Evolutionary conservation across 805 yeast genomes (phyloP).

Genomic region (Danielia oregonensis): DNA sequence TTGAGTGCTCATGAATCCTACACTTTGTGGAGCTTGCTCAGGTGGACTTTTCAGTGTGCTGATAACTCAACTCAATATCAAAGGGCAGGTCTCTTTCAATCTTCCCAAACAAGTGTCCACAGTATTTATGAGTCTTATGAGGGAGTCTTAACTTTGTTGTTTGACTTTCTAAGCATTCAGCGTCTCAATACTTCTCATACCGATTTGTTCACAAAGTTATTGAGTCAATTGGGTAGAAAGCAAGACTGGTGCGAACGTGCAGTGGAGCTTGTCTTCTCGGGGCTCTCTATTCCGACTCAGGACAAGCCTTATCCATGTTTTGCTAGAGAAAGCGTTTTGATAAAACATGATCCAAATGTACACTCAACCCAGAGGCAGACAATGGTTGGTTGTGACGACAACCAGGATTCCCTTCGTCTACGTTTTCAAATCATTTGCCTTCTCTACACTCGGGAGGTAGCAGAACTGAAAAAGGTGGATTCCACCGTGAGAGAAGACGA

Average conservation of each 20-base stretch:
- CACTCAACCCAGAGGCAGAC: conserved; percentile 10
- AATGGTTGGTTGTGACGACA: conserved; percentile 17
- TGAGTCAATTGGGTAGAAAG: conserved; percentile 20
- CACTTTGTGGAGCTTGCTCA: conserved; percentile 28
- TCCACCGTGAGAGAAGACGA: neutral
- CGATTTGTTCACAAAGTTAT: conserved; percentile 8
- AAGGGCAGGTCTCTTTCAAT: conserved; percentile 14
- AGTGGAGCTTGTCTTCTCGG: conserved; percentile 26
- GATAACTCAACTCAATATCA: conserved; percentile 22
- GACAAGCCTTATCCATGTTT: conserved; percentile 23
- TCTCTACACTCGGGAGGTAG: no score
- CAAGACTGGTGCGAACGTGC: conserved; percentile 29
- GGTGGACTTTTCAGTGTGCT: conserved; percentile 38
- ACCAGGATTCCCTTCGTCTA: conserved; percentile 24
- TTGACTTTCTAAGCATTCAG: conserved; percentile 16
- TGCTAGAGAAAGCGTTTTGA: conserved; percentile 21
- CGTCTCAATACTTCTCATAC: neutral
- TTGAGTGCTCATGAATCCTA: conserved; percentile 22
- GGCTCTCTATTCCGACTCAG: conserved; percentile 18
- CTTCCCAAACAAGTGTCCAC: conserved; percentile 19
- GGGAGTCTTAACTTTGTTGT: conserved; percentile 16
- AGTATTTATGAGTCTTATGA: conserved; percentile 21
- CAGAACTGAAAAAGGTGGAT: no score
- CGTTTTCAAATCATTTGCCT: conserved; percentile 13
- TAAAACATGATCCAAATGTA: conserved; percentile 17